These are phyloP conservation scores for Blumeriella jaapii DNA, from an alignment of 2,329 filamentous ascomycete genomes.

Conservation along the genomic window DNA sequence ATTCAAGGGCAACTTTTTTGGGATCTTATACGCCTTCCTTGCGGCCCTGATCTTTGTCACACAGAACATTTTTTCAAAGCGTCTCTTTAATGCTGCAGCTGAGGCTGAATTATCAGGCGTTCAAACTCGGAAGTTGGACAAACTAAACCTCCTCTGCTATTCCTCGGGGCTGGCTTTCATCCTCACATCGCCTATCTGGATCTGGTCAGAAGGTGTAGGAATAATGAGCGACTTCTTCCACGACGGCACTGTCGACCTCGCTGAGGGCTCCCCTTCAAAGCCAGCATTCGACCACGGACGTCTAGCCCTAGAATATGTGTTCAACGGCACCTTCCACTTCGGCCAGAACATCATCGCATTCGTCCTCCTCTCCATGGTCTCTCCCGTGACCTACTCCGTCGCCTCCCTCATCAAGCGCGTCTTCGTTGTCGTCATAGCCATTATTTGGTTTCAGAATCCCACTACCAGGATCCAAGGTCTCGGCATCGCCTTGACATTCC, in stretches of 20 bases:
- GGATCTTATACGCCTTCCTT: slow-evolving; percentile 78
- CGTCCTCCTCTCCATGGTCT: slow-evolving; percentile 81
- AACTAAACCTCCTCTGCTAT: slow-evolving; percentile 92
- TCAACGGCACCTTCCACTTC: slow-evolving; percentile 96
- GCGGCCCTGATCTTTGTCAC: slow-evolving; percentile 94
- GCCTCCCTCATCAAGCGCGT: slow-evolving; percentile 94
- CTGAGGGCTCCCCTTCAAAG: slow-evolving; percentile 34
- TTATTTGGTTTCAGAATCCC: slow-evolving; percentile 89
- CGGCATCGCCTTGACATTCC: slow-evolving; percentile 79
- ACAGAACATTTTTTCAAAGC: slow-evolving; percentile 97
- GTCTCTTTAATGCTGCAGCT: slow-evolving; percentile 89
- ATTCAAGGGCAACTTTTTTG: slow-evolving; percentile 78
- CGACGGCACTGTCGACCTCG: slow-evolving; percentile 63
- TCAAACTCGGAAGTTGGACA: slow-evolving; percentile 74
- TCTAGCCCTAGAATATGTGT: slow-evolving; percentile 73
- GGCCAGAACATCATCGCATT: slow-evolving; percentile 94
- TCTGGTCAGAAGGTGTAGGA: slow-evolving; percentile 75
- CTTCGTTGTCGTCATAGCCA: slow-evolving; percentile 89
- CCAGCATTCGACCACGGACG: slow-evolving; percentile 66
- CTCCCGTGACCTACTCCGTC: slow-evolving; percentile 93
- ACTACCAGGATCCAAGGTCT: slow-evolving; percentile 74
- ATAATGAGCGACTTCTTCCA: slow-evolving; percentile 68
- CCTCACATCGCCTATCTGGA: slow-evolving; percentile 82
- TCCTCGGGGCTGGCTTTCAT: slow-evolving; percentile 90
- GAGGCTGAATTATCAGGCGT: slow-evolving; percentile 67